Base-by-base conservation (phyloP, 1,284 basidiomycete species). In the Trichosporon sp. region DNA sequence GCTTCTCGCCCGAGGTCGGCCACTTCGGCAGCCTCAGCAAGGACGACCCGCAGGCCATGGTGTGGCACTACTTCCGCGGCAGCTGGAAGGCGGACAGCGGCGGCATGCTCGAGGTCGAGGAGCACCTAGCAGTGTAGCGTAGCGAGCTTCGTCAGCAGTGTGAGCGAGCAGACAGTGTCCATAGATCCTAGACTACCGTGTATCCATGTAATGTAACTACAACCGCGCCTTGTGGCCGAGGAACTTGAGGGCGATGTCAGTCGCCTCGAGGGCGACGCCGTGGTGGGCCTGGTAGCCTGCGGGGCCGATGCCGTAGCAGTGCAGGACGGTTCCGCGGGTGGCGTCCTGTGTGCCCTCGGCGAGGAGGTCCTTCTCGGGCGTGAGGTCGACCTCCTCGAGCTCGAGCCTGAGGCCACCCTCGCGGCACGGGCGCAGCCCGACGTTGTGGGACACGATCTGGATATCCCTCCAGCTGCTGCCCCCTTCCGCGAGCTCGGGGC, bases 341-440 rank as follows among this genome's bases (percentile, higher is more conserved):
- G 38, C 18, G 38, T 64, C 3, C 35, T 60, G 31, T 5, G 27
- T 64, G 66, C 25, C 56, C 25, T 12, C 42, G 3, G 70, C 68
- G 1, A 70, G 62, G 27, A 74, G 27, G 4, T 58, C 66, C 11
- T 75, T 67, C 66, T 75, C 69, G 11, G 87, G 67, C 47, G 75
- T 75, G 5, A 92, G 81, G 58, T 90, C 85, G 5, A 90, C 83
- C 80, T 82, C 85, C 73, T 89, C 87, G 8, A 86, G 78, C 72
- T 92, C 90, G 15, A 92, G 82, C 44, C 91, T 84, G 5, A 90
- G 83, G 0, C 91, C 91, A 23, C 88, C 89, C 32, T 85, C 86
- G 64, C 91, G 84, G 1, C 84, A 87, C 1, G 91, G 92, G 6
- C 91, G 84, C 34, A 92, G 81, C 0, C 91, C 92, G 67, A 89